phyloP scores from a whole-genome alignment of 352 stramenopile species.

The Phytophthora citrophthora region DNA sequence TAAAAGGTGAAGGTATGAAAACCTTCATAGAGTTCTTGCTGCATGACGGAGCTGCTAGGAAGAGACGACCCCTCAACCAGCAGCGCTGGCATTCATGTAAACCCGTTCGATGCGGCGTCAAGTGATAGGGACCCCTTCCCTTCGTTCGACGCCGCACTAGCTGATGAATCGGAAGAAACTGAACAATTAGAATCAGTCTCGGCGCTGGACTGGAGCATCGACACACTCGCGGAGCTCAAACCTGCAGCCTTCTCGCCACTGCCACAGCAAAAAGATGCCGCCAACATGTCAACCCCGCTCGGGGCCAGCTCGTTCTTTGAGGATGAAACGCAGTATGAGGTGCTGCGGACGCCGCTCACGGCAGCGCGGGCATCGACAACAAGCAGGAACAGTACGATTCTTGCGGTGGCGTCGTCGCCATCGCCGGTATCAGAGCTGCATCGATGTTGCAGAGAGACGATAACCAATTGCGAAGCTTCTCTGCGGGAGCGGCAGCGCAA shows the following conservation, averaged over 20 bases:
- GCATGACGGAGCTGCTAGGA: slow-evolving; percentile 8
- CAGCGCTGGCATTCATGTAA: not conserved
- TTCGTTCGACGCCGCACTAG: slow-evolving; percentile 51
- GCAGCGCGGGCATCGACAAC: not conserved
- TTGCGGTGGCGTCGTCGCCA: slow-evolving; percentile 12
- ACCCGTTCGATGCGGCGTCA: slow-evolving; percentile 55
- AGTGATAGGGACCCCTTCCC: slow-evolving; percentile 60
- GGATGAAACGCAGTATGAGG: slow-evolving; percentile 50
- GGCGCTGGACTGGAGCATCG: slow-evolving; percentile 70
- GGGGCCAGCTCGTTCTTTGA: slow-evolving; percentile 53
- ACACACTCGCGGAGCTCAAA: slow-evolving; percentile 66
- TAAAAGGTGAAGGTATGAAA: too few relatives aligned
- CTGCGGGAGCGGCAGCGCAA: slow-evolving; percentile 50
- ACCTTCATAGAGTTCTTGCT: not conserved
- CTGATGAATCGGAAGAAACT: slow-evolving; percentile 4
- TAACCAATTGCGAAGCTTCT: slow-evolving; percentile 41
- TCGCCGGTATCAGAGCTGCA: slow-evolving; percentile 36
- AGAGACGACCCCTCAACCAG: slow-evolving; percentile 2
- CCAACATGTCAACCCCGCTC: not conserved
- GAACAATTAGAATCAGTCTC: slow-evolving; percentile 8
- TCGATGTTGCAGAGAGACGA: slow-evolving; percentile 49
- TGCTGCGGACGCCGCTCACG: slow-evolving; percentile 49
- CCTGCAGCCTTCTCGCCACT: slow-evolving; percentile 61
- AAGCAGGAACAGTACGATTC: not conserved
- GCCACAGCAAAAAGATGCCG: slow-evolving; percentile 37